Evolutionary conservation across 2,329 filamentous ascomycete genomes (phyloP).

Genomic region (Botrytis byssoidea): DNA sequence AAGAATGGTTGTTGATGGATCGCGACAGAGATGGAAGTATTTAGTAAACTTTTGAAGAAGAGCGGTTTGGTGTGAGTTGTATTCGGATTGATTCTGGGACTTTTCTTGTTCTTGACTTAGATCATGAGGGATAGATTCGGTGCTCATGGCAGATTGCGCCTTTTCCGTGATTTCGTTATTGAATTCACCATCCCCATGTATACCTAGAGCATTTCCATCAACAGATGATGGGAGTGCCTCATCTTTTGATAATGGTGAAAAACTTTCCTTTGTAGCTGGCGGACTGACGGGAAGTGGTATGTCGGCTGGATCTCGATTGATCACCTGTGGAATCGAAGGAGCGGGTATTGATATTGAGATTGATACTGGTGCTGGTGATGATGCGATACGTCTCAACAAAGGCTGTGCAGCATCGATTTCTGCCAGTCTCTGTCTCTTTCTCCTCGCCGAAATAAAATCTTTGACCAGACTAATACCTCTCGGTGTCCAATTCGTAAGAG

Average conservation of each 20-base stretch:
- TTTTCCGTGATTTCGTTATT: slow-evolving; percentile 30
- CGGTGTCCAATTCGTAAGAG: slow-evolving; percentile 79
- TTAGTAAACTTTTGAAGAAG: slow-evolving; percentile 44
- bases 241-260: slow-evolving; percentile 1
- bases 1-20: slow-evolving; percentile 49
- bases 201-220: slow-evolving; percentile 18
- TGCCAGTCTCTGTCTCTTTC: slow-evolving; percentile 68
- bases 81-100: slow-evolving; percentile 17
- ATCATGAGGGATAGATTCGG: slow-evolving; percentile 6
- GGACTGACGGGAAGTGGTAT: slow-evolving; percentile 12
- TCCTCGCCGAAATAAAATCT: slow-evolving; percentile 76
- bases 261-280: slow-evolving; percentile 19
- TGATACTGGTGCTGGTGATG: neutral
- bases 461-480: slow-evolving; percentile 87
- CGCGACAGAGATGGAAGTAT: slow-evolving; percentile 39
- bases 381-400: slow-evolving; percentile 58
- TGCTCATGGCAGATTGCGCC: slow-evolving; percentile 22
- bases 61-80: slow-evolving; percentile 1
- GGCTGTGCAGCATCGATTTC: slow-evolving; percentile 77
- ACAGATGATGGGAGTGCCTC: neutral
- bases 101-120: slow-evolving; percentile 38
- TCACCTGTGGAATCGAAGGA: neutral
- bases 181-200: slow-evolving; percentile 25
- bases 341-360: neutral
- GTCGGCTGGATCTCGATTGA: neutral